A percentile compares a stretch with the other conserved stretches of the same genome.
Conservation (phyloP, 2,329 filamentous ascomycete species). For the Xylariales sp. region DNA sequence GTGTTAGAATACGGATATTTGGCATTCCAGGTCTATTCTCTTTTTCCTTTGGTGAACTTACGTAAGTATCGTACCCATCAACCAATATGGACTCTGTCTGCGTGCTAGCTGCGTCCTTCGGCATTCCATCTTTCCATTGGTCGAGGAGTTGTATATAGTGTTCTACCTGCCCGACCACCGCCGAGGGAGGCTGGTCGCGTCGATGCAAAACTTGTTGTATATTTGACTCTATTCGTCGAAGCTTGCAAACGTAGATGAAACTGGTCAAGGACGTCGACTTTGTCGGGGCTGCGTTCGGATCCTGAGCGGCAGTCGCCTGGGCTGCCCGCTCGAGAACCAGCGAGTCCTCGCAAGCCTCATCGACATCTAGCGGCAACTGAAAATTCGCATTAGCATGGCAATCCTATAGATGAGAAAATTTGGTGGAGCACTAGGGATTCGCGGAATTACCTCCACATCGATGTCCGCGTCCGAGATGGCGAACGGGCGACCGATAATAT, state of each 20-base stretch:
- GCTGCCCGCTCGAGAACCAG: slow-evolving; percentile 7
- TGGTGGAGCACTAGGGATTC: no score
- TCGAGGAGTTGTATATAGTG: slow-evolving; percentile 12
- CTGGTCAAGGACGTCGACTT: slow-evolving; percentile 19
- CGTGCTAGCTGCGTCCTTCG: slow-evolving; percentile 9
- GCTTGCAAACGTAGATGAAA: slow-evolving; percentile 17
- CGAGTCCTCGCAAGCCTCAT: slow-evolving; percentile 15
- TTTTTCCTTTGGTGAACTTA: no score
- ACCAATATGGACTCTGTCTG: slow-evolving; percentile 8
- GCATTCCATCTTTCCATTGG: slow-evolving; percentile 13
- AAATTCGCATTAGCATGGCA: no score
- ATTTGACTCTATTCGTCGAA: slow-evolving; percentile 14
- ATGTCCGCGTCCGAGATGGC: slow-evolving; percentile 24
- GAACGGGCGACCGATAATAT: slow-evolving; percentile 24
- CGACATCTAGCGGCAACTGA: slow-evolving; percentile 23
- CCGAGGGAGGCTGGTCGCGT: slow-evolving; percentile 9
- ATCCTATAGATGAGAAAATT: no score
- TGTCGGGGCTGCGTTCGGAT: slow-evolving; percentile 10
- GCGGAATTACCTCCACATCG: slow-evolving; percentile 15
- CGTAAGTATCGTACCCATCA: slow-evolving; percentile 17
- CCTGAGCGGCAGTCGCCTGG: slow-evolving; percentile 2
- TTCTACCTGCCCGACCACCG: slow-evolving; percentile 10
- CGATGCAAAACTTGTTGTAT: slow-evolving; percentile 17
- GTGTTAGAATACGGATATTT: no score
- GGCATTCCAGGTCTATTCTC: no score